phyloP scores from a whole-genome alignment of 2,329 filamentous ascomycete species.

The Sporothrix inflata region DNA sequence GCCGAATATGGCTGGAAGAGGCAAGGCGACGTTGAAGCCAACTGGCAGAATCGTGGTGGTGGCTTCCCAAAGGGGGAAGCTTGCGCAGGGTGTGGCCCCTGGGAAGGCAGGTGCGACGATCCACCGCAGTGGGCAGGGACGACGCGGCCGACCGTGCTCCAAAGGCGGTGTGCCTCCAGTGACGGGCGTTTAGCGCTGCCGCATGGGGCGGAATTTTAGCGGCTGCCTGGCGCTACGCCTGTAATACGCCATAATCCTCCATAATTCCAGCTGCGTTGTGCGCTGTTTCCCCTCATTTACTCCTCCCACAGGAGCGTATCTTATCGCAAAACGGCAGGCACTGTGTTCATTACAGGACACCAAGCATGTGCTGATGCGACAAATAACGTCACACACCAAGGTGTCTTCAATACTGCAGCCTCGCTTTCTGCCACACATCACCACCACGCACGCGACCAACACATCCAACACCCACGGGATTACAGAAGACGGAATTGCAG shows the following conservation, averaged over 20 bases:
- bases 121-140: conserved; percentile 15
- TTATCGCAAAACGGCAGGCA: conserved; percentile 9
- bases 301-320: conserved; percentile 18
- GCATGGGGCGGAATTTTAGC: not conserved
- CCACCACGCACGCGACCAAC: conserved; percentile 9
- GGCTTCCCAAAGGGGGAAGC: conserved; percentile 26
- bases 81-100: not conserved
- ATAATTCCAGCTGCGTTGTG: not conserved
- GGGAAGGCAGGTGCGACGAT: conserved; percentile 22
- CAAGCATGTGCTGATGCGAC: conserved; percentile 17
- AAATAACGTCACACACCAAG: conserved; percentile 13
- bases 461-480: not conserved
- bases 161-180: conserved; percentile 23
- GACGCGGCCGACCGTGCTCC: conserved; percentile 16
- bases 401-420: not conserved
- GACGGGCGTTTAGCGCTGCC: conserved; percentile 8
- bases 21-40: conserved; percentile 28
- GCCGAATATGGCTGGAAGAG: not conserved
- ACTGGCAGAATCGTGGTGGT: conserved; percentile 29
- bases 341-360: not conserved
- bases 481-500: not conserved
- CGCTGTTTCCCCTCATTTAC: conserved; percentile 1
- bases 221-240: conserved; percentile 19
- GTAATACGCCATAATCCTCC: not conserved
- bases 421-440: not conserved